These are phyloP conservation scores for Pseudogymnoascus sp. DNA, from an alignment of 2,329 filamentous ascomycete species.

Conservation along the genomic window DNA sequence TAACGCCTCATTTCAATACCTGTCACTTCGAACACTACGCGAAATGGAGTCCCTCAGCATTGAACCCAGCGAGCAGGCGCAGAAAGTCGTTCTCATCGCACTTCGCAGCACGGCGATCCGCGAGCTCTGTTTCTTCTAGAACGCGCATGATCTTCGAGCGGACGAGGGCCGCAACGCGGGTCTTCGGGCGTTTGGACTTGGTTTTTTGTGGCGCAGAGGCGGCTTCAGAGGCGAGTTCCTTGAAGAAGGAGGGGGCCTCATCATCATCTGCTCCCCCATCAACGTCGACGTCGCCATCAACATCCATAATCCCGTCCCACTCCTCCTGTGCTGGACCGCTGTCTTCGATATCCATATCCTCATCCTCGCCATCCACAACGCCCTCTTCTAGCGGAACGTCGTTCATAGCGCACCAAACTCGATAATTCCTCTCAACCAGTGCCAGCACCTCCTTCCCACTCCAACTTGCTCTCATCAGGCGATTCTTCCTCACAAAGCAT, in stretches of 20 bases:
- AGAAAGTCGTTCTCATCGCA: constrained; percentile 93
- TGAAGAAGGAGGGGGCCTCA: constrained; percentile 77
- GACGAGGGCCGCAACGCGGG: constrained; percentile 73
- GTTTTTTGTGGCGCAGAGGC: constrained; percentile 39
- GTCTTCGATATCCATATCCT: constrained; percentile 40
- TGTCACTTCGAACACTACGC: constrained; percentile 36
- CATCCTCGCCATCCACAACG: constrained; percentile 36
- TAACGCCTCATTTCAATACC: background rate
- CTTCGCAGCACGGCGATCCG: constrained; percentile 73
- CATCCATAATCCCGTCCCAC: constrained; percentile 43
- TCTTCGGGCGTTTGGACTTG: constrained; percentile 65
- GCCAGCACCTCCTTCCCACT: constrained; percentile 70
- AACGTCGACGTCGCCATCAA: constrained; percentile 33
- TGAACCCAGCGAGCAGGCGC: constrained; percentile 71
- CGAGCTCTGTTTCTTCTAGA: constrained; percentile 70
- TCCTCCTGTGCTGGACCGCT: constrained; percentile 41
- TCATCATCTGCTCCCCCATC: constrained; percentile 43
- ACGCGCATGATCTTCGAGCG: constrained; percentile 79
- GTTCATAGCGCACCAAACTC: constrained; percentile 83
- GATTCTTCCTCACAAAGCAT: constrained; percentile 82
- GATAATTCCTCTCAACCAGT: constrained; percentile 81
- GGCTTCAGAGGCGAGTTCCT: constrained; percentile 42
- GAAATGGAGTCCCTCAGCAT: constrained; percentile 90
- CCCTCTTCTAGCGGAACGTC: constrained; percentile 70
- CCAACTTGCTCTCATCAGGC: constrained; percentile 75